Conservation (phyloP, 345 rosid species). For the Mercurialis annua region DNA sequence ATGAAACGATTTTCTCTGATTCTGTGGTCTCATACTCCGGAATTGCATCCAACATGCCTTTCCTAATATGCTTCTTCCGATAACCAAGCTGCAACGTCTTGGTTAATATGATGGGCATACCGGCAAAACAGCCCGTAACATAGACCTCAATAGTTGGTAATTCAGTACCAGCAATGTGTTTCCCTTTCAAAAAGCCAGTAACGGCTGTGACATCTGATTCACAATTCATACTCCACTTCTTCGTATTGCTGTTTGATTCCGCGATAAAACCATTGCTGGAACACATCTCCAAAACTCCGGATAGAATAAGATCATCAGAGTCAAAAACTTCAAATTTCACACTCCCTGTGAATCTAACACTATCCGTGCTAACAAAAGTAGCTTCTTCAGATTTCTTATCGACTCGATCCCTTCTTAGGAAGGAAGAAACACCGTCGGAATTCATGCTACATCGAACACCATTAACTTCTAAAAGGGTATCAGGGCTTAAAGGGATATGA, state of each 20-base stretch:
- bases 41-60: conserved; percentile 57
- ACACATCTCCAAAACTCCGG: conserved; percentile 71
- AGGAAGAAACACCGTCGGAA: conserved; percentile 56
- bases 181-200: conserved; percentile 66
- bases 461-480: conserved; percentile 73
- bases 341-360: conserved; percentile 70
- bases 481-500: conserved; percentile 70
- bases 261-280: conserved; percentile 46
- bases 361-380: conserved; percentile 85
- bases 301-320: conserved; percentile 56
- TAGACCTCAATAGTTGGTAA: conserved; percentile 74
- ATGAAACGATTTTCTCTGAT: conserved; percentile 34
- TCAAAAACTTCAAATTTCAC: conserved; percentile 77
- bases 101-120: conserved; percentile 74
- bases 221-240: conserved; percentile 77
- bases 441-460: conserved; percentile 54
- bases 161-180: conserved; percentile 44
- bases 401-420: conserved; percentile 77
- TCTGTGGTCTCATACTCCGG: conserved; percentile 70
- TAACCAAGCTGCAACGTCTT: conserved; percentile 66
- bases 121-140: conserved; percentile 71
- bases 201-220: conserved; percentile 50
- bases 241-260: conserved; percentile 51
- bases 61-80: conserved; percentile 63
- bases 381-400: conserved; percentile 80